These are phyloP conservation scores for Sporormia fimetaria DNA, from an alignment of 495 filamentous ascomycete genomes.

Conservation along the genomic window DNA sequence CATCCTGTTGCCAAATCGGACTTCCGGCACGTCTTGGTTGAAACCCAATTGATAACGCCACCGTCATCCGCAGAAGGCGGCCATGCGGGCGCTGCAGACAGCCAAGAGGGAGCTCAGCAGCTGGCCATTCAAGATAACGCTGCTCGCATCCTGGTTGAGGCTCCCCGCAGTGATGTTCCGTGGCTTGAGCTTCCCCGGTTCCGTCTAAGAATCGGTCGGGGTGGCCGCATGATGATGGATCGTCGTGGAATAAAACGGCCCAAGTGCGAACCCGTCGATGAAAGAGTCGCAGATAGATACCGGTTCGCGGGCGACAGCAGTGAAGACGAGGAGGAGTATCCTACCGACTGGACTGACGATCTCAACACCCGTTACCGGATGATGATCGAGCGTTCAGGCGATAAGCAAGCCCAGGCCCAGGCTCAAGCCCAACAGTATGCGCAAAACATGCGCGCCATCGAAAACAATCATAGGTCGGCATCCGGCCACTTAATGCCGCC, in stretches of 20 bases:
- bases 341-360: constrained; percentile 21
- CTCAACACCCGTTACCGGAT: constrained; percentile 24
- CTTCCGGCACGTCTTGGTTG: constrained; percentile 63
- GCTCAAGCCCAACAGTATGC: constrained; percentile 14
- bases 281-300: constrained; percentile 20
- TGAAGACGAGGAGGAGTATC: constrained; percentile 23
- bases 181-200: constrained; percentile 13
- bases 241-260: constrained; percentile 21
- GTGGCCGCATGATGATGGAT: constrained; percentile 27
- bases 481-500: constrained; percentile 23
- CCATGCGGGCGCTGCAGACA: constrained; percentile 20
- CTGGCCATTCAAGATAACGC: no score
- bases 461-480: constrained; percentile 20
- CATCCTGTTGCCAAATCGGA: constrained; percentile 46
- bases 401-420: constrained; percentile 10
- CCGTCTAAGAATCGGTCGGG: constrained; percentile 23
- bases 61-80: constrained; percentile 44
- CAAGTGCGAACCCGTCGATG: constrained; percentile 13
- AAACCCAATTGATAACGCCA: constrained; percentile 74
- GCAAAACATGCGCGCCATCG: constrained; percentile 9
- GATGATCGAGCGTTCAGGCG: constrained; percentile 22
- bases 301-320: constrained; percentile 21
- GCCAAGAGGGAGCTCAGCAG: constrained; percentile 10
- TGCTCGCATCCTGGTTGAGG: constrained; percentile 16
- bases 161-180: constrained; percentile 22